These are phyloP conservation scores for Flaveria ramosissima DNA, from an alignment of 129 eudicot species.

Conservation along the genomic window DNA sequence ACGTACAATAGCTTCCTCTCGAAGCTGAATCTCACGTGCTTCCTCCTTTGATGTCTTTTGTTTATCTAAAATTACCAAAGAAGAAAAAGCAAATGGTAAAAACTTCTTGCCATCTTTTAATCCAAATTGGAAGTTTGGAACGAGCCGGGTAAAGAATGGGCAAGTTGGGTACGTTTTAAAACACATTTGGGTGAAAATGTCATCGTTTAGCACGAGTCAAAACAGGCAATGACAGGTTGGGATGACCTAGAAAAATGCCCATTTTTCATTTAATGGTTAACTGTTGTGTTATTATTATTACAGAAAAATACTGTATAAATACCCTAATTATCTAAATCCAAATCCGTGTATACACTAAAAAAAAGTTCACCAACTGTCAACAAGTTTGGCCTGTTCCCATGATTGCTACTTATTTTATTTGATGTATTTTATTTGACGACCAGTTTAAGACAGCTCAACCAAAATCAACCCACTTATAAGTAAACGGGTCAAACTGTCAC, in stretches of 20 bases:
- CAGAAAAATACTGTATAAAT: background rate
- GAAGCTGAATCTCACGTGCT: constrained; percentile 93
- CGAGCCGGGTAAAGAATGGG: background rate
- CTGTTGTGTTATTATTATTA: background rate
- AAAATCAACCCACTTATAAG: constrained; percentile 7
- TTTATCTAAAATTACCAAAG: constrained; percentile 55
- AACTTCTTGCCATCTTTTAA: background rate
- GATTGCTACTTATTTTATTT: background rate
- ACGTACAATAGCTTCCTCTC: constrained; percentile 73
- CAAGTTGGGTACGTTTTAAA: background rate
- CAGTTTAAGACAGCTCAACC: constrained; percentile 11
- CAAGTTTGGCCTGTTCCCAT: background rate
- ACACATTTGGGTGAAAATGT: background rate
- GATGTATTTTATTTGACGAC: background rate
- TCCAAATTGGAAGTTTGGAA: background rate
- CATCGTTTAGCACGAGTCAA: background rate
- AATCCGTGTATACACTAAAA: background rate
- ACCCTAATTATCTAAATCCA: background rate
- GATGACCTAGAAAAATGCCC: background rate
- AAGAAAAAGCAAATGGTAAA: constrained; percentile 11
- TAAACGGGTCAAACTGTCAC: constrained; percentile 12
- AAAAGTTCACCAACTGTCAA: background rate
- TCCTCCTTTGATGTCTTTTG: constrained; percentile 97
- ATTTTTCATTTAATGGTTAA: background rate
- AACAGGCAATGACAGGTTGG: background rate